Evolutionary conservation across 805 yeast genomes (phyloP), one percentile per base, ranked within the genome.

Genomic region (Priceomyces castillae): DNA sequence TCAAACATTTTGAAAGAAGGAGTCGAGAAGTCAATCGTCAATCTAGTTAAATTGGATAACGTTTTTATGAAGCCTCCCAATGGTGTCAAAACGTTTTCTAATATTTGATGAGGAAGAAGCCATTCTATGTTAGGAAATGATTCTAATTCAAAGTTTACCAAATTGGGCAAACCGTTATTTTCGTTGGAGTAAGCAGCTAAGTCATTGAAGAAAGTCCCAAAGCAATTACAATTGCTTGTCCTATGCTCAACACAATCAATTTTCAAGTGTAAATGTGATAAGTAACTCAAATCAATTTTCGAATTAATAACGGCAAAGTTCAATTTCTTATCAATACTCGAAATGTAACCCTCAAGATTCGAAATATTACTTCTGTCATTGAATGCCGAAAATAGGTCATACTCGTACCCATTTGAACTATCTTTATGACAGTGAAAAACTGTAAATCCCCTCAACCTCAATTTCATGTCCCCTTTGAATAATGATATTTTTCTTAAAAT

Each of bases 1-100:
- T 57, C 69, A 52, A 63, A 65, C 68, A 64, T 67, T 45, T 67
- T 67, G 48, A 62, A 64, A 3, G 67, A 65, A 1, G 65, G 66
- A 0, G 70, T 63, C 4, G 66, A 57, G 43, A 65, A 61, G 46
- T 65, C 69, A 28, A 65, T 54, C 2, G 58, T 52, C 16, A 67
- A 44, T 25, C 62, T 41, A 6, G 55, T 30, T 23, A 67, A 43
- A n/a, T 46, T 52, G 7, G 37, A 30, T 42, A 65, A 53, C 4
- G 64, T 51, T 30, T 55, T 55, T 15, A 65, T 44, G 39, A 64
- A 62, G 7, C 48, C 49, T 0, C 71, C 69, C 30, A 67, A 50
- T 2, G 72, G 72, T 1, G 59, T 53, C 12, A 67, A 41, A 7
- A 59, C 55, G 33, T 51, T 54, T 39, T 62, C 64, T 26, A 67